Evolutionary conservation across 2,329 filamentous ascomycete species (phyloP).

Genomic region (Hypoxylon rubiginosum): DNA sequence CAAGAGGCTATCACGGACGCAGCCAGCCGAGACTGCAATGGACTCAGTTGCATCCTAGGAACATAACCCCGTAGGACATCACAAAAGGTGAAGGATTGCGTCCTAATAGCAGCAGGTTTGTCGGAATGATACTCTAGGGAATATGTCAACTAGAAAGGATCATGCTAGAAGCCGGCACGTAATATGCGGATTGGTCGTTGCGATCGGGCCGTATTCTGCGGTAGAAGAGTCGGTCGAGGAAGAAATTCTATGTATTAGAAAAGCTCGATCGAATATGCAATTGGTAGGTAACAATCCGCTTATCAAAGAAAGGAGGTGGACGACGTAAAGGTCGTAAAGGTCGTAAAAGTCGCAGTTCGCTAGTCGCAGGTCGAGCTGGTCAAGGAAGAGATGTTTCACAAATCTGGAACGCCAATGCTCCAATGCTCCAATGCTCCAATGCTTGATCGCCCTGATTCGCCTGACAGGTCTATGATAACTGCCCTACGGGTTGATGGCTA

Average conservation of each 20-base stretch:
- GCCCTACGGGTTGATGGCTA: constrained; percentile 9
- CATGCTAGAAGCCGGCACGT: constrained; percentile 31
- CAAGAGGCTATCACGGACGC: constrained; percentile 74
- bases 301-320: constrained; percentile 30
- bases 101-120: constrained; percentile 25
- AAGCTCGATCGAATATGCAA: constrained; percentile 10
- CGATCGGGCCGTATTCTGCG: constrained; percentile 20
- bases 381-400: constrained; percentile 38
- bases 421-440: too few relatives aligned
- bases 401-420: constrained; percentile 29
- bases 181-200: constrained; percentile 23
- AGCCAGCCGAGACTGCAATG: constrained; percentile 78
- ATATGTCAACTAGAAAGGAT: constrained; percentile 33
- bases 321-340: constrained; percentile 24
- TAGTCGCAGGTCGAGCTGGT: too few relatives aligned
- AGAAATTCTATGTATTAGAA: constrained; percentile 8
- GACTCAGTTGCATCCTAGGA: constrained; percentile 71
- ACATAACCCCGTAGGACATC: constrained; percentile 59
- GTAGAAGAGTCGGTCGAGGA: constrained; percentile 1
- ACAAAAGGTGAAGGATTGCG: constrained; percentile 37
- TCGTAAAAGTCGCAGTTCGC: constrained; percentile 22
- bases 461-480: constrained; percentile 5
- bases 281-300: constrained; percentile 19
- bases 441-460: constrained; percentile 19
- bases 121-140: constrained; percentile 12